These are phyloP conservation scores for Leccinum fibrillosum DNA, from an alignment of 768 basidiomycete species.

Conservation along the genomic window DNA sequence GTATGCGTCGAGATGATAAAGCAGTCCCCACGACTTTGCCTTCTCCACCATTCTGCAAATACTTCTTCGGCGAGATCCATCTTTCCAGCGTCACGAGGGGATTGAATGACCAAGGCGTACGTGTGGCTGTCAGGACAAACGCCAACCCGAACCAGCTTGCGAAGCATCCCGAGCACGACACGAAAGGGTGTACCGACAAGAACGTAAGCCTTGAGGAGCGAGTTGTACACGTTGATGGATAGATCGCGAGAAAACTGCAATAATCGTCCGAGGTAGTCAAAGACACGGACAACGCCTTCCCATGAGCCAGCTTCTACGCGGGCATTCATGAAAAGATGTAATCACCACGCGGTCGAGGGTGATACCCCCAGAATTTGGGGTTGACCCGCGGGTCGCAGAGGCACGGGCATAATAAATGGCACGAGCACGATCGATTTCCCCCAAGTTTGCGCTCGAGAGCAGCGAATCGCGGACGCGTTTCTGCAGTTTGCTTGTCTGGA, in stretches of 20 bases:
- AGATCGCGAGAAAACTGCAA: slow-evolving; percentile 36
- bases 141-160: slow-evolving; percentile 45
- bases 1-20: slow-evolving; percentile 50
- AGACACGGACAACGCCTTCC: slow-evolving; percentile 68
- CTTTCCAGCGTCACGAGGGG: slow-evolving; percentile 69
- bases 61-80: slow-evolving; percentile 66
- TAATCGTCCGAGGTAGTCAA: slow-evolving; percentile 52
- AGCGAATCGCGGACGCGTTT: slow-evolving; percentile 97
- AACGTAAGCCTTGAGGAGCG: slow-evolving; percentile 80
- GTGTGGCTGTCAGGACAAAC: slow-evolving; percentile 60
- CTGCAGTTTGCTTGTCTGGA: slow-evolving; percentile 91
- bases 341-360: slow-evolving; percentile 64
- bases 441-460: slow-evolving; percentile 95
- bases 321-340: slow-evolving; percentile 71
- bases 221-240: slow-evolving; percentile 67
- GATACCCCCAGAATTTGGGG: slow-evolving; percentile 87
- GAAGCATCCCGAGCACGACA: slow-evolving; percentile 60
- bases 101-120: slow-evolving; percentile 74
- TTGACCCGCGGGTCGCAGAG: slow-evolving; percentile 92
- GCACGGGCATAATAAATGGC: slow-evolving; percentile 98
- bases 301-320: slow-evolving; percentile 81
- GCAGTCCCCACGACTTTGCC: slow-evolving; percentile 32
- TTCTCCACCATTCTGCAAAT: slow-evolving; percentile 63
- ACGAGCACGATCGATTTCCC: slow-evolving; percentile 97
- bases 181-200: slow-evolving; percentile 74